These are phyloP conservation scores for Kodamaea fukazawae DNA, from an alignment of 805 yeast genomes.

Conservation along the genomic window DNA sequence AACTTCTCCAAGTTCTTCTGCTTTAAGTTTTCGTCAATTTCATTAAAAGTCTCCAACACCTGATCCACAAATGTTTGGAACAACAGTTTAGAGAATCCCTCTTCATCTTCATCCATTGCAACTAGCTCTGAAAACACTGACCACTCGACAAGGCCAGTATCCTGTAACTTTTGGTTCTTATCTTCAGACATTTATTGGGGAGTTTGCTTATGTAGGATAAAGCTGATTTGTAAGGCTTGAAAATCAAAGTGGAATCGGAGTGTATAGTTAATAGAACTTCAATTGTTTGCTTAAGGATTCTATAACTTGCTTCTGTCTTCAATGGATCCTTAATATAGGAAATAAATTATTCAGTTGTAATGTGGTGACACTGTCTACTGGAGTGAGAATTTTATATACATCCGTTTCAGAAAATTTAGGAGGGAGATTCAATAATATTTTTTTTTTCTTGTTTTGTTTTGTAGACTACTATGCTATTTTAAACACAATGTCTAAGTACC, in stretches of 20 bases:
- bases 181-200: slow-evolving; percentile 10
- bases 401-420: slow-evolving; percentile 1
- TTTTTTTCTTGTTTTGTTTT: neutral
- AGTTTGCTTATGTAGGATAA: too few species aligned
- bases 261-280: too few species aligned
- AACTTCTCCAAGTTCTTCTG: slow-evolving; percentile 52
- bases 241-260: too few species aligned
- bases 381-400: neutral
- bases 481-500: too few species aligned
- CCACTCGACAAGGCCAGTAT: slow-evolving; percentile 80
- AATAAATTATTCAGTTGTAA: too few species aligned
- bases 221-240: too few species aligned
- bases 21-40: slow-evolving; percentile 59
- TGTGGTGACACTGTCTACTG: too few species aligned
- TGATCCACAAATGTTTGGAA: slow-evolving; percentile 87
- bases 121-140: slow-evolving; percentile 80
- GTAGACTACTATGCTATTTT: neutral
- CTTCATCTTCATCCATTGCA: slow-evolving; percentile 95
- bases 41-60: slow-evolving; percentile 72
- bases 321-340: too few species aligned
- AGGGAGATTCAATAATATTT: neutral
- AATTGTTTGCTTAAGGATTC: too few species aligned
- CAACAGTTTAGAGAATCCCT: slow-evolving; percentile 77
- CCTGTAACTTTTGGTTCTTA: slow-evolving; percentile 31
- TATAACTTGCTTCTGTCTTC: too few species aligned